phyloP scores from a whole-genome alignment of 208 protist genomes.

The Pavlovales sp. region DNA sequence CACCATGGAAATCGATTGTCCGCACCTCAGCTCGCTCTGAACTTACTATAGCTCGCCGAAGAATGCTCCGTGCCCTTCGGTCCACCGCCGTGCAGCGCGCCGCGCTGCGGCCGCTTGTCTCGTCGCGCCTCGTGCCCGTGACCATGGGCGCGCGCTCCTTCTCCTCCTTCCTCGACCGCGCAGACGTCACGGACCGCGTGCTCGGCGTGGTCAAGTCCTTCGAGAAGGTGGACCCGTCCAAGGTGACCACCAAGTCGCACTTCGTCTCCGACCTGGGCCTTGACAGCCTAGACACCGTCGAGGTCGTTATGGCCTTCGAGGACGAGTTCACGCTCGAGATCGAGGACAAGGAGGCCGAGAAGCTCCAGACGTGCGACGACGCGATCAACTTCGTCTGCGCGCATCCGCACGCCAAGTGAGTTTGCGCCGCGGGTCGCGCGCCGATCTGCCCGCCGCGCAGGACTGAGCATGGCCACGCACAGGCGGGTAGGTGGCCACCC shows the following conservation, averaged over 20 bases:
- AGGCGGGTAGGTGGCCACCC: too few relatives aligned
- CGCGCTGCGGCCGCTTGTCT: neutral
- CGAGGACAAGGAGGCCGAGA: slow-evolving; percentile 51
- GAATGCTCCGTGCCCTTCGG: too few relatives aligned
- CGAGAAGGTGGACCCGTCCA: slow-evolving; percentile 51
- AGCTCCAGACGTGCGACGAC: slow-evolving; percentile 50
- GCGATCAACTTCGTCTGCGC: slow-evolving; percentile 48
- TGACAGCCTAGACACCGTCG: slow-evolving; percentile 59
- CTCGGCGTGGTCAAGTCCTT: slow-evolving; percentile 48
- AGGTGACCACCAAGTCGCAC: slow-evolving; percentile 49
- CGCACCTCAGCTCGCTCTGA: too few relatives aligned
- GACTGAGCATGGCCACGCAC: too few relatives aligned
- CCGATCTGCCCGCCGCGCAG: too few relatives aligned
- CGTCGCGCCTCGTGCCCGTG: neutral
- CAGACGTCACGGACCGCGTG: slow-evolving; percentile 24
- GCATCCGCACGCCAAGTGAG: slow-evolving; percentile 55
- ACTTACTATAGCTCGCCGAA: too few relatives aligned
- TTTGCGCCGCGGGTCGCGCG: too few relatives aligned
- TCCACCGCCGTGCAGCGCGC: too few relatives aligned
- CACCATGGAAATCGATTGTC: too few relatives aligned
- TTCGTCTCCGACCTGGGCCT: slow-evolving; percentile 58
- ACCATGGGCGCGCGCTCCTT: neutral
- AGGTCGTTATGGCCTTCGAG: slow-evolving; percentile 60
- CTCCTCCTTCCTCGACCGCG: slow-evolving; percentile 7
- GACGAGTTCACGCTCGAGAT: slow-evolving; percentile 60